Base-by-base conservation (phyloP, 2,329 filamentous ascomycete species). In the Colletotrichum graminicola region DNA sequence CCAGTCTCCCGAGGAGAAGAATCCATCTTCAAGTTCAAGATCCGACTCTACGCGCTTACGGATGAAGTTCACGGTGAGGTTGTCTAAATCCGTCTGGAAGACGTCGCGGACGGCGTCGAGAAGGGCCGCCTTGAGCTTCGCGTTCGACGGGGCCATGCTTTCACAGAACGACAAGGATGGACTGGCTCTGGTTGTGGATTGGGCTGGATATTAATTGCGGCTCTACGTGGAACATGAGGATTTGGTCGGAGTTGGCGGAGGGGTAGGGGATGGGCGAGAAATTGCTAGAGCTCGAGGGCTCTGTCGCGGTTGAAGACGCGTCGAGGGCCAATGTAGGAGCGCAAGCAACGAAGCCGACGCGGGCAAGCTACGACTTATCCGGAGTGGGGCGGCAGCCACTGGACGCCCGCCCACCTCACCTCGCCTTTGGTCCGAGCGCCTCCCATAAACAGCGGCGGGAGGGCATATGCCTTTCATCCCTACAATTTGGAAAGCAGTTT, bases 51-150 rank as follows among this genome's bases (percentile, higher is more conserved):
- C 85, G 55, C 80, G 81, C 71, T 86, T 84, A 66, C 90, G 88
- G 66, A 90, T 84, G 61, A 81, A 83, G 75, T 90, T 90, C 71
- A 91, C 88, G 0, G 87, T 87, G 11, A 90, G 82, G 4, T 82
- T 74, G 26, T 87, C 84, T 5, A 83, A 82, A 16, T 84, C 81
- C 26, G 77, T 76, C 34, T 81, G 77, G 75, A 85, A 88, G 51
- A 89, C 76, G 3, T 82, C 79, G 62, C 78, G 81, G 45, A 88
- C 86, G 5, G 83, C 82, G n/a, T 83, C 78, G 54, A 82, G 79
- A 18, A 90, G 82, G 63, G 82, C 84, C 59, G 80, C 76, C 74
- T 87, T 83, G 32, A 90, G 78, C 51, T 79, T 76, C 71, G 83
- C 78, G 34, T 78, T 76, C 5, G 83, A 82, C 2, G 83, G 82